A percentile compares a stretch with the other conserved stretches of the same genome.
phyloP scores from a whole-genome alignment of 179 eudicot species.

The Silene vulgaris region DNA sequence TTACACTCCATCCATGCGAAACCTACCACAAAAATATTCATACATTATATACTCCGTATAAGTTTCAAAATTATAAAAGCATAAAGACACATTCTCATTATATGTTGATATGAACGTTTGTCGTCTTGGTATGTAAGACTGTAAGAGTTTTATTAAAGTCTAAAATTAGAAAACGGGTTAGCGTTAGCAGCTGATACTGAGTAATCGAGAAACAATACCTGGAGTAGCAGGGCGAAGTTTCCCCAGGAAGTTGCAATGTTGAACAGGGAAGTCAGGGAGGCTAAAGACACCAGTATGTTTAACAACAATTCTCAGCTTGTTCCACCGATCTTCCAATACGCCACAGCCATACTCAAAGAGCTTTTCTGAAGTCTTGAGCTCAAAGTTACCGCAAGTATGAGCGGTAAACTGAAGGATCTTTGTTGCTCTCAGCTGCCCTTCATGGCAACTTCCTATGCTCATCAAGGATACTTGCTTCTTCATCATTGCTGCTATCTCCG shows the following conservation, averaged over 20 bases:
- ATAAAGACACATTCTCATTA: no score
- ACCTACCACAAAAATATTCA: constrained; percentile 27
- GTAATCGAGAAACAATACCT: constrained; percentile 27
- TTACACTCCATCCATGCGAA: constrained; percentile 69
- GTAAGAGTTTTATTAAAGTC: no score
- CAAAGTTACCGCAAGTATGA: neutral
- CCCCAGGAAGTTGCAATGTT: constrained; percentile 42
- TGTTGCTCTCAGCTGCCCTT: constrained; percentile 10
- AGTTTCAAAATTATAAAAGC: no score
- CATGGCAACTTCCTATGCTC: constrained; percentile 12
- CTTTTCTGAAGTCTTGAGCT: neutral
- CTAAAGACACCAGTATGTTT: constrained; percentile 27
- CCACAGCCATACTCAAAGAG: constrained; percentile 33
- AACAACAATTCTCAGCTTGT: constrained; percentile 38
- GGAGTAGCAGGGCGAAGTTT: constrained; percentile 38
- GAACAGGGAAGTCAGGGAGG: constrained; percentile 33
- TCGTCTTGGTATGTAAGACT: no score
- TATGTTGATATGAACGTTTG: no score
- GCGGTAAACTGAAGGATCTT: constrained; percentile 6
- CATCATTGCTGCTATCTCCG: neutral
- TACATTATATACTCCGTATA: no score
- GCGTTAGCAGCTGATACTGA: neutral
- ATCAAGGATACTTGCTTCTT: neutral
- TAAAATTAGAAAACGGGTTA: neutral
- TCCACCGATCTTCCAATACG: constrained; percentile 51